A percentile compares a stretch with the other conserved stretches of the same genome.
phyloP scores from a whole-genome alignment of 169 alveolate genomes.

The Cryptosporidium viatorum region DNA sequence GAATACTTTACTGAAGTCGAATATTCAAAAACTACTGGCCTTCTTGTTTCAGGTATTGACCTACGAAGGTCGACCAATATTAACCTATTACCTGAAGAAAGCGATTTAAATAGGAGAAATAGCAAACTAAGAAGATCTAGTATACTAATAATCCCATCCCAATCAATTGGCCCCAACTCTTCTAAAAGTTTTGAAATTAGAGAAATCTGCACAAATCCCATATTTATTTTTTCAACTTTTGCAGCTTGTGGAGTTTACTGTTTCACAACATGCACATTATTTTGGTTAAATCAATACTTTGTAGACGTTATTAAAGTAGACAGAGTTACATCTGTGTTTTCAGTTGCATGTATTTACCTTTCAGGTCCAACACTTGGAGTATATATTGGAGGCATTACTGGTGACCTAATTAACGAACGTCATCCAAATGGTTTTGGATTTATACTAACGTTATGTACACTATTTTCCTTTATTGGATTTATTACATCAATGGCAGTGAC shows the following conservation, averaged over 20 bases:
- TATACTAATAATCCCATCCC: constrained; percentile 43
- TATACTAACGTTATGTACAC: constrained; percentile 30
- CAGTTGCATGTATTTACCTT: constrained; percentile 65
- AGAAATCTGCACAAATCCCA: constrained; percentile 54
- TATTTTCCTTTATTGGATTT: constrained; percentile 39
- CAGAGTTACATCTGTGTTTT: constrained; percentile 41
- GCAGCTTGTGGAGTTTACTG: constrained; percentile 70
- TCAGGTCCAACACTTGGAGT: constrained; percentile 71
- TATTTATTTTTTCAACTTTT: constrained; percentile 42
- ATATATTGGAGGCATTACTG: constrained; percentile 57
- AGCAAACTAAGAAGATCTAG: constrained; percentile 57
- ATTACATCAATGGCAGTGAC: constrained; percentile 22
- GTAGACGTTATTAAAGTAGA: constrained; percentile 35
- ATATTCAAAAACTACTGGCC: constrained; percentile 59
- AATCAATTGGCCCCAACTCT: background rate
- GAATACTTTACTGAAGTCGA: background rate
- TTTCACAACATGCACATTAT: constrained; percentile 40
- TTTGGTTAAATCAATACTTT: constrained; percentile 71
- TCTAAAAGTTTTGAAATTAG: constrained; percentile 26
- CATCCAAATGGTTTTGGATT: constrained; percentile 61
- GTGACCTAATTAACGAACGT: constrained; percentile 42
- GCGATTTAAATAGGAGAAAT: background rate
- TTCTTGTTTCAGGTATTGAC: constrained; percentile 57
- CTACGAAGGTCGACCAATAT: constrained; percentile 38
- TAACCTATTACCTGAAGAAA: constrained; percentile 2